Base-by-base conservation (phyloP, 164 flowering plant genomes). In the Paratinospora sagittata region DNA sequence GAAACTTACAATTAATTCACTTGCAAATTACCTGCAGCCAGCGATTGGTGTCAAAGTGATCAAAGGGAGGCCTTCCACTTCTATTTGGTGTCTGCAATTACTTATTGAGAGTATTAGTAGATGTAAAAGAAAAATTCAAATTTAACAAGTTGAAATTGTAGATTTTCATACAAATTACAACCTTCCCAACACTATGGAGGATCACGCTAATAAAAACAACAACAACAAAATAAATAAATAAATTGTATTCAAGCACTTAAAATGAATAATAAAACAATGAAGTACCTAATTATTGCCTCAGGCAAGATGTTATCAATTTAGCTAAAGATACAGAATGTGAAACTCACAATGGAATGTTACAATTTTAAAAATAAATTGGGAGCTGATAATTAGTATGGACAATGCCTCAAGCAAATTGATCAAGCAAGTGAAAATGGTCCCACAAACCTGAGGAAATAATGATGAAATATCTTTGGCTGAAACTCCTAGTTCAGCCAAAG, bases 401-500 rank as follows among this genome's bases (percentile, higher is more conserved):
- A n/a, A n/a, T n/a, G n/a, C n/a, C 68, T 27, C 34, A 60, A 23
- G 21, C 21, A 1, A 55, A 64, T 27, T 41, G 30, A 73, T 12
- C 14, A 27, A 13, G 9, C 5, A 34, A 11, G 67, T n/a, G 60
- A 64, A 72, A 61, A 65, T 41, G 11, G 36, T 60, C n/a, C 62
- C 78, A 75, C 82, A 78, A 69, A 95, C 98, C 97, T 90, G 97
- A 73, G 97, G 88, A 85, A 95, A 82, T 69, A 86, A 77, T 58
- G 96, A 89, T 70, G 86, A 72, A 58, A 95, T 95, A 72, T 95
- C 97, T 83, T 90, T 95, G 55, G 97, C 85, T 37, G 88, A 49
- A 84, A 81, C 88, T 63, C 97, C 97, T 49, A 95, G 72, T 70
- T 92, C 97, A 55, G 98, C 96, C 77, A 95, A 87, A 70, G 91